Conservation (phyloP, 1,139 yeast species). For the Scheffersomyces illinoinensis region DNA sequence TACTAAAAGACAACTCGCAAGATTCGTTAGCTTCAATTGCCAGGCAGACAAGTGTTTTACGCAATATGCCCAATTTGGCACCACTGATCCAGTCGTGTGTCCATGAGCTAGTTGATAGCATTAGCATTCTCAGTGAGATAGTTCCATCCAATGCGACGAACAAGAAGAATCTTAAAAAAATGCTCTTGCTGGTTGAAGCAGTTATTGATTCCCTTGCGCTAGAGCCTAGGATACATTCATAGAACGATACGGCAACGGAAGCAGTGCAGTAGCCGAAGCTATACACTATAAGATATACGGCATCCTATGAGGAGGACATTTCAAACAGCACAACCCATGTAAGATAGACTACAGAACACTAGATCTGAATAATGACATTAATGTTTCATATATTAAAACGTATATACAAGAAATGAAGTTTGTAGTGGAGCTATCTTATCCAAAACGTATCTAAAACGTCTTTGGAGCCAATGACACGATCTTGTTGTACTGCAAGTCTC, state of each 20-base stretch:
- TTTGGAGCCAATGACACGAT: conserved; percentile 90
- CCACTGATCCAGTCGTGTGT: not conserved
- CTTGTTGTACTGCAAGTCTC: conserved; percentile 81
- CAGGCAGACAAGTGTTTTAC: not conserved
- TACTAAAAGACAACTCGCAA: not conserved
- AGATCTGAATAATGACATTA: conserved; percentile 2
- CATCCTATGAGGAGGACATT: too few relatives aligned
- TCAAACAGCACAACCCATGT: not conserved
- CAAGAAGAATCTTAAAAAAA: not conserved
- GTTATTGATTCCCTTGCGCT: not conserved
- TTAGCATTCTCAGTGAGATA: not conserved
- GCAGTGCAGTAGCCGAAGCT: not conserved
- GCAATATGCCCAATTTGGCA: not conserved
- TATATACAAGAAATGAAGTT: conserved; percentile 2
- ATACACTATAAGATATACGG: not conserved
- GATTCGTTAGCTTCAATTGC: not conserved
- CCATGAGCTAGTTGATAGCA: not conserved
- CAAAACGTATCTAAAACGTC: conserved; percentile 53
- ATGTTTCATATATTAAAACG: conserved; percentile 3
- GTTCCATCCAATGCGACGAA: not conserved
- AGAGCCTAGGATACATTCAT: not conserved
- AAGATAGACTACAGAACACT: not conserved
- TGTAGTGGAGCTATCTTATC: not conserved
- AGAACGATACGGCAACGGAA: not conserved
- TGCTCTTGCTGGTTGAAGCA: not conserved